A percentile compares a stretch with the other conserved stretches of the same genome.
phyloP scores from a whole-genome alignment of 352 stramenopile genomes.

The Pythium rhizo-oryzae region DNA sequence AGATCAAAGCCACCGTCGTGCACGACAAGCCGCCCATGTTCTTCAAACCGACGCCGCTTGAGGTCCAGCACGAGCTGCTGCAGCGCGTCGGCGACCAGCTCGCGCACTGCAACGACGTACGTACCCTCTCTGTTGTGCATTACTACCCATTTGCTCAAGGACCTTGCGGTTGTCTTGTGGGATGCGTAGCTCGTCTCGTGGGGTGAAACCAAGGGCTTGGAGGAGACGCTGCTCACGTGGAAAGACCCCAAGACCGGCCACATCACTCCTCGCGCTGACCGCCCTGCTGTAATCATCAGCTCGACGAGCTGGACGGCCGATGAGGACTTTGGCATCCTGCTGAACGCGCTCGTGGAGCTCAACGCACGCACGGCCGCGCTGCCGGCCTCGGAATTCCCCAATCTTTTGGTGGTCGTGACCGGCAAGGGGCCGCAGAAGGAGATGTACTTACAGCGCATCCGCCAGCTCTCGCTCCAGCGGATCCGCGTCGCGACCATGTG shows the following conservation, averaged over 20 bases:
- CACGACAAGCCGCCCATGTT: conserved; percentile 96
- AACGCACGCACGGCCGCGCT: conserved; percentile 57
- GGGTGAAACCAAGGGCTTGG: background rate
- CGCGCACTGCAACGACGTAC: conserved; percentile 72
- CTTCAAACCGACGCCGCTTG: conserved; percentile 88
- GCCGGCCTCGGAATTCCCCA: conserved; percentile 55
- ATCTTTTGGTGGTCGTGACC: conserved; percentile 95
- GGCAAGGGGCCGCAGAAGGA: conserved; percentile 97
- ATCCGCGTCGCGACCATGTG: conserved; percentile 94
- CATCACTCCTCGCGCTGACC: conserved; percentile 47
- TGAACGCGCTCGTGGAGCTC: conserved; percentile 89
- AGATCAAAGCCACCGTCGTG: conserved; percentile 86
- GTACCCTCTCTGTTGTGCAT: conserved; percentile 3
- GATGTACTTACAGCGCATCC: conserved; percentile 88
- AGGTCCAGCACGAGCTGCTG: conserved; percentile 92
- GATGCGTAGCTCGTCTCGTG: conserved; percentile 25
- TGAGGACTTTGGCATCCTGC: conserved; percentile 99
- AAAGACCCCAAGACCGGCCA: conserved; percentile 31
- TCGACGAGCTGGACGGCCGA: conserved; percentile 99
- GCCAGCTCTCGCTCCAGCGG: conserved; percentile 65
- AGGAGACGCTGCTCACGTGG: conserved; percentile 71
- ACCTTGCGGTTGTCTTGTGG: background rate
- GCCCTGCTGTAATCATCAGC: conserved; percentile 85
- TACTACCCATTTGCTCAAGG: background rate
- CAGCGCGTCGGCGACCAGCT: conserved; percentile 71